Percentiles rank a stretch among this genome's conserved stretches.
phyloP scores from a whole-genome alignment of 2,329 filamentous ascomycete genomes.

The Acrodontium crateriforme region DNA sequence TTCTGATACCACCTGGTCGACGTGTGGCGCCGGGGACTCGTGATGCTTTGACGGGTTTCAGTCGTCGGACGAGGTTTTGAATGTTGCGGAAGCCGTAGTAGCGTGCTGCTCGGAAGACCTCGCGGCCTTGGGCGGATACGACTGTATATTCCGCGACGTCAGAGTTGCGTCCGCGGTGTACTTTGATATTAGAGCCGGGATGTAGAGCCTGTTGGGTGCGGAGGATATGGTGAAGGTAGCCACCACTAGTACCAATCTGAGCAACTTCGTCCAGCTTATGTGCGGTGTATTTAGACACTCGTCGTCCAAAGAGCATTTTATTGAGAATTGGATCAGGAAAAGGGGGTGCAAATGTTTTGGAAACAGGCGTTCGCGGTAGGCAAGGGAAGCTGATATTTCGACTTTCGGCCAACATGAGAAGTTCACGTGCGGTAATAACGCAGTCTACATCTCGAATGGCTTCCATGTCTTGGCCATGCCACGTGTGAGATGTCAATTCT shows the following conservation, averaged over 20 bases:
- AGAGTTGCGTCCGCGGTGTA: slow-evolving; percentile 66
- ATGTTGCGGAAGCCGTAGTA: slow-evolving; percentile 99
- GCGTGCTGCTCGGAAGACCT: slow-evolving; percentile 64
- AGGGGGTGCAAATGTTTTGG: slow-evolving; percentile 31
- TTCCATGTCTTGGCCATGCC: slow-evolving; percentile 24
- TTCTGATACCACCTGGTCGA: slow-evolving; percentile 39
- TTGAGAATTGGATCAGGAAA: slow-evolving; percentile 65
- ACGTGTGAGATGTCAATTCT: slow-evolving; percentile 56
- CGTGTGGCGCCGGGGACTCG: slow-evolving; percentile 65
- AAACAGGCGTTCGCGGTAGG: slow-evolving; percentile 47
- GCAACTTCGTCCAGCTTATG: slow-evolving; percentile 24
- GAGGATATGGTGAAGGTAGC: slow-evolving; percentile 76
- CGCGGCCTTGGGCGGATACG: slow-evolving; percentile 30
- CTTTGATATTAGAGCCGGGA: slow-evolving; percentile 57
- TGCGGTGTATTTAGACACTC: slow-evolving; percentile 4
- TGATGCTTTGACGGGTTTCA: slow-evolving; percentile 68
- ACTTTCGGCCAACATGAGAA: slow-evolving; percentile 76
- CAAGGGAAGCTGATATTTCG: slow-evolving; percentile 63
- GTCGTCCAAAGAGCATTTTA: slow-evolving; percentile 53
- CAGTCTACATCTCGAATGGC: slow-evolving; percentile 85
- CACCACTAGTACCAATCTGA: slow-evolving; percentile 65
- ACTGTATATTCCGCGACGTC: slow-evolving; percentile 83
- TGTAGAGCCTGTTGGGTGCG: slow-evolving; percentile 57
- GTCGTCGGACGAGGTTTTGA: slow-evolving; percentile 83
- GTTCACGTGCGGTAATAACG: slow-evolving; percentile 91